Evolutionary conservation across 2,329 filamentous ascomycete genomes (phyloP).

Genomic region (Aspergillus fumigatus): DNA sequence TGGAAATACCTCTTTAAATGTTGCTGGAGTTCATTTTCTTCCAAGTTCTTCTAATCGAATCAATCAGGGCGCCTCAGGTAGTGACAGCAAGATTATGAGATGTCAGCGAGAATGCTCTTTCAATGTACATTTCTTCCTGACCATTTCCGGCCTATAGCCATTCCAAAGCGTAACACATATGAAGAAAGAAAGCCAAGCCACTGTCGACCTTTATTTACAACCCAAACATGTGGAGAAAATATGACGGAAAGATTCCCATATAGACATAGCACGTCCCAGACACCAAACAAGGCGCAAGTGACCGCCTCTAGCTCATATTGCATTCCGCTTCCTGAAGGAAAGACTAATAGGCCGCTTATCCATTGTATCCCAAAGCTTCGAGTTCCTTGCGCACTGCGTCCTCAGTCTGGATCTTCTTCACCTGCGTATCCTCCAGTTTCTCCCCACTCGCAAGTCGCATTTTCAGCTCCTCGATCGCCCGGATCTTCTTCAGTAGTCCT

Average conservation of each 20-base stretch:
- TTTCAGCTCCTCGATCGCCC: conserved; percentile 95
- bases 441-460: conserved; percentile 92
- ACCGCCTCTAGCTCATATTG: not conserved
- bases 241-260: not conserved
- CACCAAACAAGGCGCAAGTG: not conserved
- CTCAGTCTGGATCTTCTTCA: conserved; percentile 97
- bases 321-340: not conserved
- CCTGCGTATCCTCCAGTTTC: conserved; percentile 96
- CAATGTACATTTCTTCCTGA: not conserved
- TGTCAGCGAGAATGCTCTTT: not conserved
- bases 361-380: conserved; percentile 53
- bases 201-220: not conserved
- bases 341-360: conserved; percentile 12
- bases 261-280: not conserved
- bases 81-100: not conserved
- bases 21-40: not conserved
- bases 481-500: conserved; percentile 91
- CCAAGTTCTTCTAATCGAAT: not conserved
- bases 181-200: not conserved
- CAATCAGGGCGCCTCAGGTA: not conserved
- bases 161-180: not conserved
- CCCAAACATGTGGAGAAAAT: not conserved
- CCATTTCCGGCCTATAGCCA: not conserved
- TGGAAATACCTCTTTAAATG: not conserved
- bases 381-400: conserved; percentile 78